Percentiles rank a stretch among this genome's conserved stretches.
Conservation (phyloP, 768 basidiomycete species). For the Leccinum arenicola region DNA sequence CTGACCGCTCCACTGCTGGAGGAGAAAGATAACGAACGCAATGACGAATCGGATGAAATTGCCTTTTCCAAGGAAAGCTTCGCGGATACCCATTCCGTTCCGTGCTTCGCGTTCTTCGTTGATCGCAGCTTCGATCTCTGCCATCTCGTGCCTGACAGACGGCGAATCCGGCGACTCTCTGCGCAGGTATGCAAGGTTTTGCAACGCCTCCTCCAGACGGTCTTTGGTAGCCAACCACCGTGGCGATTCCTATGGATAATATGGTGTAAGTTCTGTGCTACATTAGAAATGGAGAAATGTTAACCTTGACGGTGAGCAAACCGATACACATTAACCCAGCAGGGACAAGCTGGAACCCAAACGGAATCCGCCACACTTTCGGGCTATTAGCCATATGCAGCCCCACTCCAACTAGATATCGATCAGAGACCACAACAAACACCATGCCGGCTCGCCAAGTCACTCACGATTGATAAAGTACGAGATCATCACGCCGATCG, state of each 20-base stretch:
- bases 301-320: constrained; percentile 60
- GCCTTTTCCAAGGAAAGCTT: constrained; percentile 79
- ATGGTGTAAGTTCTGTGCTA: constrained; percentile 10
- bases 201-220: constrained; percentile 48
- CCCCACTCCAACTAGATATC: constrained; percentile 52
- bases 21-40: constrained; percentile 72
- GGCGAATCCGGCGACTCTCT: constrained; percentile 39
- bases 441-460: not conserved
- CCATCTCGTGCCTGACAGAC: constrained; percentile 56
- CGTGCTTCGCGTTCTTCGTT: constrained; percentile 68
- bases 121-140: constrained; percentile 81
- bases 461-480: constrained; percentile 76
- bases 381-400: constrained; percentile 46
- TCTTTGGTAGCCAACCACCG: constrained; percentile 72
- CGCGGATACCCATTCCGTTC: constrained; percentile 58
- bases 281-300: not conserved
- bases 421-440: constrained; percentile 2
- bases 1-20: constrained; percentile 85
- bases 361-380: constrained; percentile 67
- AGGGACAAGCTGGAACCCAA: constrained; percentile 73
- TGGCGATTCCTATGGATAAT: constrained; percentile 57
- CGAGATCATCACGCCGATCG: constrained; percentile 80
- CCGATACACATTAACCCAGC: constrained; percentile 70
- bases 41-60: constrained; percentile 84
- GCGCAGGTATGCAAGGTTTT: constrained; percentile 65